These are phyloP conservation scores for Fusarium pseudoanthophilum DNA, from an alignment of 2,329 filamentous ascomycete species.

Conservation along the genomic window DNA sequence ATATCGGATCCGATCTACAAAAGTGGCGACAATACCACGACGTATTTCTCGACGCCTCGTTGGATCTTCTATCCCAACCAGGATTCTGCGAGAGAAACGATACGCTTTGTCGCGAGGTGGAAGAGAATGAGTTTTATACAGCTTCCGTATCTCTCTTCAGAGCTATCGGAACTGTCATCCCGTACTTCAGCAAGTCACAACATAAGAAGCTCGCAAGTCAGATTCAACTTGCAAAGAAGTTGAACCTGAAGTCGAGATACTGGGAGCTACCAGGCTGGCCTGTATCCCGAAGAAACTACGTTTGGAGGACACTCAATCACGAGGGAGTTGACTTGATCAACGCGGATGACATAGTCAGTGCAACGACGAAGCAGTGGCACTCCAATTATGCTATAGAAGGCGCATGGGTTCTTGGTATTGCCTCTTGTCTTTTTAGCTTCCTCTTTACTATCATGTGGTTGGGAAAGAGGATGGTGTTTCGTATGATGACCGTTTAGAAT, in stretches of 20 bases:
- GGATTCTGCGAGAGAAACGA: slow-evolving; percentile 23
- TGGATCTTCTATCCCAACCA: slow-evolving; percentile 52
- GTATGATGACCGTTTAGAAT: neutral
- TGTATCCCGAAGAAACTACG: slow-evolving; percentile 61
- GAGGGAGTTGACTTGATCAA: slow-evolving; percentile 70
- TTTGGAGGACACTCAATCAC: slow-evolving; percentile 65
- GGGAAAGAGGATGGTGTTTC: slow-evolving; percentile 21
- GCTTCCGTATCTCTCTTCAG: slow-evolving; percentile 67
- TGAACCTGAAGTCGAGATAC: slow-evolving; percentile 67
- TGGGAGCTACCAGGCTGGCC: slow-evolving; percentile 72
- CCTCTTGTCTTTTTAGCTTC: slow-evolving; percentile 31
- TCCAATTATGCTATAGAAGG: slow-evolving; percentile 30
- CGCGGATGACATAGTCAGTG: slow-evolving; percentile 67
- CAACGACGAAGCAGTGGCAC: slow-evolving; percentile 33
- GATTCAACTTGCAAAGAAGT: slow-evolving; percentile 58
- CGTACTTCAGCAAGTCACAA: slow-evolving; percentile 53
- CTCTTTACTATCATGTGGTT: slow-evolving; percentile 28
- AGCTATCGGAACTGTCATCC: slow-evolving; percentile 60
- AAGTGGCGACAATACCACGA: slow-evolving; percentile 55
- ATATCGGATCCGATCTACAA: slow-evolving; percentile 19
- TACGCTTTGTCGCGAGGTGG: slow-evolving; percentile 6
- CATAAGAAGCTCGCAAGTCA: slow-evolving; percentile 55
- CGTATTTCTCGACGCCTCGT: slow-evolving; percentile 73
- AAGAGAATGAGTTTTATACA: slow-evolving; percentile 69
- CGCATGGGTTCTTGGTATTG: slow-evolving; percentile 35